Percentiles rank a stretch among this genome's conserved stretches.
Conservation (phyloP, 2,329 filamentous ascomycete genomes). For the Colletotrichum liaoningense region DNA sequence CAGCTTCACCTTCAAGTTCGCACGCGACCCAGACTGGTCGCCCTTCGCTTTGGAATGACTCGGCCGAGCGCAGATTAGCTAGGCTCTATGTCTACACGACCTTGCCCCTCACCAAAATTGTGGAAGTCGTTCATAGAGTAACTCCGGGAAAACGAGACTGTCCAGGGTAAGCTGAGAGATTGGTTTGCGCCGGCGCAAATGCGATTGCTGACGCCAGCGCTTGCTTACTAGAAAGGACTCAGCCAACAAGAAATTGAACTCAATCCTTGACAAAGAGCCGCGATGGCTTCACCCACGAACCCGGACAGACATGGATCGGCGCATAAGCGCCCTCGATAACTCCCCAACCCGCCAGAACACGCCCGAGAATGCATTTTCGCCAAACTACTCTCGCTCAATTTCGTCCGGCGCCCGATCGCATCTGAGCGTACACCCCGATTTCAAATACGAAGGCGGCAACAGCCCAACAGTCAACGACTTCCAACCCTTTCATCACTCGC, state of each 20-base stretch:
- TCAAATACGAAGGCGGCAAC: slow-evolving; percentile 28
- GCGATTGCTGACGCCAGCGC: slow-evolving; percentile 34
- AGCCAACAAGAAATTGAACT: slow-evolving; percentile 68
- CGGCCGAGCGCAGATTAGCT: slow-evolving; percentile 63
- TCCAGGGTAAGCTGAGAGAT: slow-evolving; percentile 26
- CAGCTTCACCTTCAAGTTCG: slow-evolving; percentile 43
- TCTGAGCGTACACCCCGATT: slow-evolving; percentile 20
- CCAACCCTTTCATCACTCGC: slow-evolving; percentile 10
- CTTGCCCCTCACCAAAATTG: slow-evolving; percentile 62
- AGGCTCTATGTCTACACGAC: slow-evolving; percentile 69
- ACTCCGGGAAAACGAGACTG: slow-evolving; percentile 40
- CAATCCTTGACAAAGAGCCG: slow-evolving; percentile 68
- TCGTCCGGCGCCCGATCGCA: slow-evolving; percentile 15
- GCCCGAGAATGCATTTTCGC: slow-evolving; percentile 20
- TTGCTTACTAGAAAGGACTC: slow-evolving; percentile 60
- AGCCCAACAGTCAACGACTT: slow-evolving; percentile 18
- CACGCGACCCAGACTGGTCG: slow-evolving; percentile 55
- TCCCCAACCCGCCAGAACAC: slow-evolving; percentile 48
- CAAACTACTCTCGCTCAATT: slow-evolving; percentile 15
- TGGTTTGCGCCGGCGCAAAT: slow-evolving; percentile 13
- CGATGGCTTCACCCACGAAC: slow-evolving; percentile 66
- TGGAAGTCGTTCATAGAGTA: slow-evolving; percentile 56
- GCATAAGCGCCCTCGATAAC: slow-evolving; percentile 56
- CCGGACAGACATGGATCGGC: slow-evolving; percentile 62
- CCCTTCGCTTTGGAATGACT: slow-evolving; percentile 66